Conservation (phyloP, 1,284 basidiomycete species). For the Mrakiaceae sp. region DNA sequence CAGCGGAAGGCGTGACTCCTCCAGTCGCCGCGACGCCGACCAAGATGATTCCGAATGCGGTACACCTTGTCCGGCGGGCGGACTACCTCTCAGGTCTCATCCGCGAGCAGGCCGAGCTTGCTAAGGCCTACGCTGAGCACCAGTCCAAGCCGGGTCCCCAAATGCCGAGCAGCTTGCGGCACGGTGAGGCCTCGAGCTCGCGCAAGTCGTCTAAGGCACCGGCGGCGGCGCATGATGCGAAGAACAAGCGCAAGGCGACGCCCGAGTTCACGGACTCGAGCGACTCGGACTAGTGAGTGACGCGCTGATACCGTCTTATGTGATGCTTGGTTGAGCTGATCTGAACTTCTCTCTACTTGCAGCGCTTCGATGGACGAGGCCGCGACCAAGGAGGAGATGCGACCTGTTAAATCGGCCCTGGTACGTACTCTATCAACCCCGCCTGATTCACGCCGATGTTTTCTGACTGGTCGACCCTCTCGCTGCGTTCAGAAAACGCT, state of each 20-base stretch:
- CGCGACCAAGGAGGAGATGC: slow-evolving; percentile 85
- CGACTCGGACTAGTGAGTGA: slow-evolving; percentile 53
- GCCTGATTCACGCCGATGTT: not conserved
- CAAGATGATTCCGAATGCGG: slow-evolving; percentile 57
- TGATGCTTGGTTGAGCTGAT: not conserved
- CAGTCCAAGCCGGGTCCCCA: slow-evolving; percentile 15
- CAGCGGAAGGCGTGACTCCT: slow-evolving; percentile 26
- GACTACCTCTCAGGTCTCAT: slow-evolving; percentile 81
- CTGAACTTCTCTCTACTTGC: slow-evolving; percentile 10
- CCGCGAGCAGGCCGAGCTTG: slow-evolving; percentile 84
- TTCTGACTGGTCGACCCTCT: not conserved
- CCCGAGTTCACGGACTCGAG: slow-evolving; percentile 84
- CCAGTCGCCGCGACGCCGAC: slow-evolving; percentile 22
- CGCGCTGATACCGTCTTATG: not conserved
- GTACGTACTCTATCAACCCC: slow-evolving; percentile 40
- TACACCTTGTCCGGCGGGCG: slow-evolving; percentile 91
- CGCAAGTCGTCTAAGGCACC: not conserved
- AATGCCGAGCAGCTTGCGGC: not conserved
- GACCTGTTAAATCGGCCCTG: slow-evolving; percentile 93
- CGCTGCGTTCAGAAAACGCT: slow-evolving; percentile 64
- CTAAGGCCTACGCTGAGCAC: slow-evolving; percentile 49
- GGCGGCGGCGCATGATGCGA: slow-evolving; percentile 34
- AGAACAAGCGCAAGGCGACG: slow-evolving; percentile 74
- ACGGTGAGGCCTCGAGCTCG: slow-evolving; percentile 3
- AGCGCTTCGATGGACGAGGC: slow-evolving; percentile 94